Base-by-base conservation (phyloP, 202 grass and related monocot genomes). In the Setaria italica region DNA sequence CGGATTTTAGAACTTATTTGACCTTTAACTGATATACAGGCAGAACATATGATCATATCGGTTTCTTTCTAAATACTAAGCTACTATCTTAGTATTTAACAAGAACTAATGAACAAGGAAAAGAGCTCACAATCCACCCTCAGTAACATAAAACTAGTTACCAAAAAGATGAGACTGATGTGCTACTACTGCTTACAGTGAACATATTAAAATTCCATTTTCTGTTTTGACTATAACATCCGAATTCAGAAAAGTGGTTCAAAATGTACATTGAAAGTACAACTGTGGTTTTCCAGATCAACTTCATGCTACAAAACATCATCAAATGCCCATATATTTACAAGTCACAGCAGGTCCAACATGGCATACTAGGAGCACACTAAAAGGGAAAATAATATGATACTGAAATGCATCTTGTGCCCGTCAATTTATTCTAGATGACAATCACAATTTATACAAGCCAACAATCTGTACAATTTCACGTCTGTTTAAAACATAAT, bases 191-290 rank as follows among this genome's bases (percentile, higher is more conserved):
- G 17, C n/a, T 67, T 68, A 62, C 47, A 76, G 39, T 20, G 25
- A 65, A 15, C 17, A 32, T 51, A 55, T 35, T 16, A 46, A 47
- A 81, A 67, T 19, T 74, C 9, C 3, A 75, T 80, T 75, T 39
- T 41, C 33, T 20, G 1, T 11, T 20, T 46, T 46, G 16, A 45
- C 21, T 6, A 37, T 48, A 82, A 82, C 42, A 82, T 6, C 9
- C 37, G 9, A 76, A 70, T 62, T 15, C 2, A 34, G 33, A 82
- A 9, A 51, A 73, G 25, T 33, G 30, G 15, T 15, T 48, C 12
- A 81, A 68, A n/a, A 80, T 19, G 74, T 79, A 68, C 30, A 69
- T 69, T 69, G 20, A 21, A 77, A 77, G 30, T 78, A 68, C 15
- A 79, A 67, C 33, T 15, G 30, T 10, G 25, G 76, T 37, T 48